Percentiles rank a stretch among this genome's conserved stretches.
Evolutionary conservation across 2,329 filamentous ascomycete genomes (phyloP).

Genomic region (Lasiodiplodia theobromae): DNA sequence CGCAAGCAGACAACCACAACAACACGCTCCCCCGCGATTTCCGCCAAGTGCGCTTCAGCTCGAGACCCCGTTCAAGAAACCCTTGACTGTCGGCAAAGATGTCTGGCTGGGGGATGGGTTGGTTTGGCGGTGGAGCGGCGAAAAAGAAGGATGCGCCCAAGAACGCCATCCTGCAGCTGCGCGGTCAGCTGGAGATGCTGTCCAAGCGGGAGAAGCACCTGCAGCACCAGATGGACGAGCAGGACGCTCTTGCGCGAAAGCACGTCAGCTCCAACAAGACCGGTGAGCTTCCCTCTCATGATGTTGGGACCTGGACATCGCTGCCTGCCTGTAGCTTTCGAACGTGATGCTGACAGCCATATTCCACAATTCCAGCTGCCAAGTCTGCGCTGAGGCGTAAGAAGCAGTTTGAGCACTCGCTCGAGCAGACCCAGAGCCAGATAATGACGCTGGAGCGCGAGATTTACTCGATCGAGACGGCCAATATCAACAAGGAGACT

Average conservation of each 20-base stretch:
- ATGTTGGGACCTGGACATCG: background rate
- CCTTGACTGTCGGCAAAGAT: slow-evolving; percentile 33
- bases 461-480: slow-evolving; percentile 95
- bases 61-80: background rate
- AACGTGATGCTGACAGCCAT: background rate
- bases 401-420: slow-evolving; percentile 89
- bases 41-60: slow-evolving; percentile 8
- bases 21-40: slow-evolving; percentile 1
- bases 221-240: slow-evolving; percentile 90
- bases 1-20: background rate
- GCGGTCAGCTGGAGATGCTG: slow-evolving; percentile 93
- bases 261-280: slow-evolving; percentile 89
- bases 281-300: slow-evolving; percentile 61
- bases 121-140: slow-evolving; percentile 87
- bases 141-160: slow-evolving; percentile 94
- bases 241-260: slow-evolving; percentile 87
- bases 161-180: slow-evolving; percentile 89
- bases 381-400: slow-evolving; percentile 91
- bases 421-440: slow-evolving; percentile 89
- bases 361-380: slow-evolving; percentile 69
- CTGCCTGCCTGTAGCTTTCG: background rate
- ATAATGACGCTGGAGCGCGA: slow-evolving; percentile 93
- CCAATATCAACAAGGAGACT: slow-evolving; percentile 98
- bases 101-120: slow-evolving; percentile 64
- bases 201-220: slow-evolving; percentile 95